Conservation (phyloP, 2,329 filamentous ascomycete species). For the Sarocladium kiliense region DNA sequence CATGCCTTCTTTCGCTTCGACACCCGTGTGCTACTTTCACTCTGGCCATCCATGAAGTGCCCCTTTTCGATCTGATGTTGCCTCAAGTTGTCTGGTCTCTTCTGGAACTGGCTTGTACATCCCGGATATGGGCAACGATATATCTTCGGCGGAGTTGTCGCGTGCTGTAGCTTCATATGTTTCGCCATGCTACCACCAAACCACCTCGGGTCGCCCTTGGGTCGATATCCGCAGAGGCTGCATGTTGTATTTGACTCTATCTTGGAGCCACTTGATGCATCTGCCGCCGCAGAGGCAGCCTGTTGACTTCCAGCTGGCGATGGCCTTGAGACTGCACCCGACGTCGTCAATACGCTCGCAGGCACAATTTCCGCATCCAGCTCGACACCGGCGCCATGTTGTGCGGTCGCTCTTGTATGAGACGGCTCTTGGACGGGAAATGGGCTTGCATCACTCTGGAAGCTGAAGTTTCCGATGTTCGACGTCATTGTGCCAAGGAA, state of each 20-base stretch:
- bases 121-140: slow-evolving; percentile 49
- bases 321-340: slow-evolving; percentile 8
- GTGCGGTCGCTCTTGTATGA: not conserved
- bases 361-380: not conserved
- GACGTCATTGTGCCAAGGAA: not conserved
- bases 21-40: slow-evolving; percentile 28
- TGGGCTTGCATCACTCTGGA: not conserved
- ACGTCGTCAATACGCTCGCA: not conserved
- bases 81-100: slow-evolving; percentile 49
- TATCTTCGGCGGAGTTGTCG: slow-evolving; percentile 41
- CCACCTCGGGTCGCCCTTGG: slow-evolving; percentile 53
- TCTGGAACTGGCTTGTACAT: slow-evolving; percentile 51
- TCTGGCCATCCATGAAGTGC: slow-evolving; percentile 44
- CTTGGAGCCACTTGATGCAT: slow-evolving; percentile 19
- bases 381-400: not conserved
- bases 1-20: slow-evolving; percentile 41
- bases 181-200: slow-evolving; percentile 55
- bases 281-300: not conserved
- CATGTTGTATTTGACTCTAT: slow-evolving; percentile 41
- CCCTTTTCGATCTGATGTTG: slow-evolving; percentile 53
- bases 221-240: slow-evolving; percentile 48
- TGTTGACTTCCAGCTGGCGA: not conserved
- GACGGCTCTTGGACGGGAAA: not conserved
- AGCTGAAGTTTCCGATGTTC: not conserved
- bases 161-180: slow-evolving; percentile 51